These are phyloP conservation scores for Suillus plorans DNA, from an alignment of 768 basidiomycete species.

Conservation along the genomic window DNA sequence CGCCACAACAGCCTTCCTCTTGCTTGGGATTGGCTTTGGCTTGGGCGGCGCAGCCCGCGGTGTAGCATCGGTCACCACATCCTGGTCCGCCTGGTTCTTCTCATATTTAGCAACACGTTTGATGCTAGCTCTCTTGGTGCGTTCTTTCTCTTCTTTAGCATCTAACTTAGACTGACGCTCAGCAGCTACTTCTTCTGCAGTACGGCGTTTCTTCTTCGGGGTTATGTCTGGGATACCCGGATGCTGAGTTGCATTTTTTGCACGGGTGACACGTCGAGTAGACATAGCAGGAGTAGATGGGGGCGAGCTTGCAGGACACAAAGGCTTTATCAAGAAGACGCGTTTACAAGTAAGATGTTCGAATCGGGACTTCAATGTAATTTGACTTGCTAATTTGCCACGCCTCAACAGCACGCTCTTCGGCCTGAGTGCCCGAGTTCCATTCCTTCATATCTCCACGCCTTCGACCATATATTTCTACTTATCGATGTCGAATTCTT, in stretches of 20 bases:
- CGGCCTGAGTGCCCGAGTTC: too few relatives aligned
- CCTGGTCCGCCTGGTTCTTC: not conserved
- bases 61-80: not conserved
- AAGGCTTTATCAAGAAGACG: too few relatives aligned
- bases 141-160: constrained; percentile 2
- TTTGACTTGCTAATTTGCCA: too few relatives aligned
- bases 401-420: too few relatives aligned
- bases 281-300: not conserved
- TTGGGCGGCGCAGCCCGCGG: not conserved
- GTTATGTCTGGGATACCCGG: constrained; percentile 5
- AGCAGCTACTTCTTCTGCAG: constrained; percentile 12
- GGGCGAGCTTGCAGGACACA: too few relatives aligned
- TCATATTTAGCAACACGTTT: not conserved
- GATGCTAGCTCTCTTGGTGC: not conserved
- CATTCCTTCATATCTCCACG: too few relatives aligned
- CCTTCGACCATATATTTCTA: too few relatives aligned
- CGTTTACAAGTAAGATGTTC: too few relatives aligned
- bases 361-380: too few relatives aligned
- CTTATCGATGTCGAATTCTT: too few relatives aligned
- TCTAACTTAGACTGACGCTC: constrained; percentile 7
- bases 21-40: not conserved
- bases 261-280: not conserved
- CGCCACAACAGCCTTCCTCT: not conserved
- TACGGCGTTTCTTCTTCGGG: constrained; percentile 1
- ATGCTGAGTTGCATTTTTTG: constrained; percentile 6